Evolutionary conservation across 768 basidiomycete genomes (phyloP), one percentile per base, ranked within the genome.

Genomic region (Lepiota brunneoincarnata): DNA sequence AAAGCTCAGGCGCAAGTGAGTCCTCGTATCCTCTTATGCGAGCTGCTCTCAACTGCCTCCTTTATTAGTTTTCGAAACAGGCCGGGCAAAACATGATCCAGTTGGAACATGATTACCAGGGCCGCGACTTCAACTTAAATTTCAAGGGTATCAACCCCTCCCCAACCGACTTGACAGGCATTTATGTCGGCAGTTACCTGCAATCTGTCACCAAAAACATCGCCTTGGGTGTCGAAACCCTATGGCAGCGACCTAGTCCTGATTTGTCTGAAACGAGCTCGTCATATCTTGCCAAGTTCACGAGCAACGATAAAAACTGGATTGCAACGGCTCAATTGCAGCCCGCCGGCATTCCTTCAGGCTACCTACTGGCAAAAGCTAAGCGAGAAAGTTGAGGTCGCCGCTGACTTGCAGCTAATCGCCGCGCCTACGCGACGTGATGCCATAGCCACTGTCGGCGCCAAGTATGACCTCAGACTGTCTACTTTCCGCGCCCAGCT

Each of bases 311-410:
- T 67, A 86, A 83, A 65, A 84, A 79, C 66, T 95, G 93, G 92
- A 94, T 93, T 62, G 93, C 91, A n/a, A 96, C 94, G 3, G 88
- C 92, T 11, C 91, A 92, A 64, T 58, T 95, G 11, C 93, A 94
- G 67, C 81, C 87, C 14, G 77, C 83, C 14, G 93, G 95, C 20
- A 80, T 91, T n/a, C 45, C 63, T 97, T 21, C 90, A 94, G 70
- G 84, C 94, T 24, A 95, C 93, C 7, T 99, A 98, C 71, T 97
- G 93, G 90, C 94, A 98, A 59, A 94, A 92, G 67, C 73, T 99
- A 56, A 88, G 88, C 68, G 92, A 96, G 54, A 93, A 96, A 72
- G 89, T 99, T 11, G 97, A 98, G 58, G 93, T 95, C n/a, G 96
- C 93, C 28, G 93, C 94, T 28, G 96, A 98, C 62, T 71, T 99